Base-by-base conservation (phyloP, 2,329 filamentous ascomycete species). In the Fusarium heterosporum region DNA sequence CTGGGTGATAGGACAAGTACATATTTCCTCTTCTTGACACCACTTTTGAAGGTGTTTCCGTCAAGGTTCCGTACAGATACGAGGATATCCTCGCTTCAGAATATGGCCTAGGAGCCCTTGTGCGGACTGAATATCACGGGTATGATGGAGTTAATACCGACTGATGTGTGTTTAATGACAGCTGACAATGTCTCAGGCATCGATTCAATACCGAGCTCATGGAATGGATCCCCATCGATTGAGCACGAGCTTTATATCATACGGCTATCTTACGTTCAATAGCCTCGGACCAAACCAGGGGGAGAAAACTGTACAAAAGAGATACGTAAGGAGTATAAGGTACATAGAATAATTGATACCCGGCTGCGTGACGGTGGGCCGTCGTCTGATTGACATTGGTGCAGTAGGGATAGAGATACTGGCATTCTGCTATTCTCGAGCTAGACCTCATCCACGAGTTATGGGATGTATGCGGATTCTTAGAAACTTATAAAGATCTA, bases 11-110 rank as follows among this genome's bases (percentile, higher is more conserved):
- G 80, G 83, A 86, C 55, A 83, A 81, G 1, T 84, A 90, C 54
- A 79, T 93, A 12, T 92, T 88, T 72, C 91, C 91, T 1, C 79
- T 93, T 72, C 82, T 88, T n/a, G 84, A 88, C 61, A 91, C 88
- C 2, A 84, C 81, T 2, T 93, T 91, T 56, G 90, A 93, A 72
- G 89, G 88, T 1, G 83, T 88, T 0, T 79, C 83, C 1, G 89
- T 85, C 43, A 88, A 88, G 76, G 88, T 93, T 25, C 91, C 91
- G 0, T 88, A 84, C 70, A 78, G 81, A 9, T 90, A 88, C 72
- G 82, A 84, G 61, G 84, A 87, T 45, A 81, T 90, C 47, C 77
- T 90, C 2, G 78, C 79, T 19, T 80, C 85, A 11, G 87, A 90
- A 71, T 90, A 90, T 66, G 78, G 83, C 6, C 72, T 81, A 46